Evolutionary conservation across 164 flowering plant species (phyloP).

Genomic region (Echeveria elegans): DNA sequence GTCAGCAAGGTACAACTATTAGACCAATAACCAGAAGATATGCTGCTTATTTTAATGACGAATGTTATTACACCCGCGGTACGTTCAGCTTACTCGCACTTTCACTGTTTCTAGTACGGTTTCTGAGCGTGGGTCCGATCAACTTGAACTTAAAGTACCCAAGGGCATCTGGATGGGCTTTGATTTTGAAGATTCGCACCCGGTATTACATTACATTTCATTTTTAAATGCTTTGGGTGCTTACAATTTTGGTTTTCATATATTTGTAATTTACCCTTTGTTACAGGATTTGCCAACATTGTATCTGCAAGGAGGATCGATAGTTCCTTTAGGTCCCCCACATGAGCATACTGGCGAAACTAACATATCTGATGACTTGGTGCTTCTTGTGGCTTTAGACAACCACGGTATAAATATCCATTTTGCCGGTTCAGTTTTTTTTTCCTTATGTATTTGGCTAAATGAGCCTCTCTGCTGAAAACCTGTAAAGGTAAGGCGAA

Average conservation of each 20-base stretch:
- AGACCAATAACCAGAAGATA: neutral
- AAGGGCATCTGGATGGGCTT: constrained; percentile 77
- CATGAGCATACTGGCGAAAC: constrained; percentile 75
- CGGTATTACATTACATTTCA: constrained; percentile 39
- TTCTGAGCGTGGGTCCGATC: constrained; percentile 34
- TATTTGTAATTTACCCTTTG: constrained; percentile 7
- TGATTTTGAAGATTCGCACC: constrained; percentile 87
- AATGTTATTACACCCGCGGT: too few relatives aligned
- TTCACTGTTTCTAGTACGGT: constrained; percentile 45
- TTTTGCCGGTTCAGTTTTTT: neutral
- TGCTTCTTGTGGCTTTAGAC: constrained; percentile 71
- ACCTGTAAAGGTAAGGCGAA: constrained; percentile 66
- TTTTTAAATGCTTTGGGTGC: neutral
- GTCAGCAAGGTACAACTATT: constrained; percentile 62
- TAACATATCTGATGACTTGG: constrained; percentile 54
- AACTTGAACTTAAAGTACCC: constrained; percentile 39
- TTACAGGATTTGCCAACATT: constrained; percentile 79
- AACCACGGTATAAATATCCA: constrained; percentile 48
- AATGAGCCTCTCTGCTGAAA: too few relatives aligned
- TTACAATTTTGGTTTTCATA: neutral
- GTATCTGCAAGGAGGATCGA: constrained; percentile 78
- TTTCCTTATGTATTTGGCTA: neutral
- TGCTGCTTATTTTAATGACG: neutral
- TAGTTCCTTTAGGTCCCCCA: constrained; percentile 67
- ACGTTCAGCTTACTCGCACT: neutral